Conservation (phyloP, 2,329 filamentous ascomycete species). For the Fusarium clavum region DNA sequence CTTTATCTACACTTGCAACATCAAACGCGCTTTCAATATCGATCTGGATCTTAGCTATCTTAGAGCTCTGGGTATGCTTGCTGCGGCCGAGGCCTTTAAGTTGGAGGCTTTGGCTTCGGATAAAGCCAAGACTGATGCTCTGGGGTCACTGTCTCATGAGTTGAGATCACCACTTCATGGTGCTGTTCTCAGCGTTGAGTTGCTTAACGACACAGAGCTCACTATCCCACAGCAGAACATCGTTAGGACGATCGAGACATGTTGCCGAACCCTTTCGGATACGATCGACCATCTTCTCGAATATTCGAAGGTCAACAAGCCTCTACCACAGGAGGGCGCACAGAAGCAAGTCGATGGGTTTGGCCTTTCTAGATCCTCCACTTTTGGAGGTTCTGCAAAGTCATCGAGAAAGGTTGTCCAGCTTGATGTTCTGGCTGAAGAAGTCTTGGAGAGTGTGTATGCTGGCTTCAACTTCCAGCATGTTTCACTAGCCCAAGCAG, state of each 20-base stretch:
- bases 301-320: slow-evolving; percentile 66
- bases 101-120: slow-evolving; percentile 54
- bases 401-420: slow-evolving; percentile 45
- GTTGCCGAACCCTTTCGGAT: slow-evolving; percentile 63
- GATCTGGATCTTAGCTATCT: slow-evolving; percentile 64
- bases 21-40: slow-evolving; percentile 57
- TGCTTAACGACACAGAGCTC: slow-evolving; percentile 64
- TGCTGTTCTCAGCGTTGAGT: slow-evolving; percentile 65
- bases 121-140: slow-evolving; percentile 67
- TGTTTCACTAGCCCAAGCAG: slow-evolving; percentile 36
- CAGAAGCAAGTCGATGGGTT: not conserved
- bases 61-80: slow-evolving; percentile 63
- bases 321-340: slow-evolving; percentile 22
- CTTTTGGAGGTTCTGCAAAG: slow-evolving; percentile 21
- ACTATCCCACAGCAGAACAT: slow-evolving; percentile 60
- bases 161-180: slow-evolving; percentile 71
- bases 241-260: slow-evolving; percentile 62
- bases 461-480: slow-evolving; percentile 58
- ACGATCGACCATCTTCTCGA: slow-evolving; percentile 66
- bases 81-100: slow-evolving; percentile 67
- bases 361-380: not conserved
- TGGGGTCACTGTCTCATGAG: slow-evolving; percentile 71
- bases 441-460: slow-evolving; percentile 61
- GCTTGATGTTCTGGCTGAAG: slow-evolving; percentile 57
- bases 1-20: slow-evolving; percentile 61